phyloP scores from a whole-genome alignment of 495 filamentous ascomycete species.

The Tuber borchii region DNA sequence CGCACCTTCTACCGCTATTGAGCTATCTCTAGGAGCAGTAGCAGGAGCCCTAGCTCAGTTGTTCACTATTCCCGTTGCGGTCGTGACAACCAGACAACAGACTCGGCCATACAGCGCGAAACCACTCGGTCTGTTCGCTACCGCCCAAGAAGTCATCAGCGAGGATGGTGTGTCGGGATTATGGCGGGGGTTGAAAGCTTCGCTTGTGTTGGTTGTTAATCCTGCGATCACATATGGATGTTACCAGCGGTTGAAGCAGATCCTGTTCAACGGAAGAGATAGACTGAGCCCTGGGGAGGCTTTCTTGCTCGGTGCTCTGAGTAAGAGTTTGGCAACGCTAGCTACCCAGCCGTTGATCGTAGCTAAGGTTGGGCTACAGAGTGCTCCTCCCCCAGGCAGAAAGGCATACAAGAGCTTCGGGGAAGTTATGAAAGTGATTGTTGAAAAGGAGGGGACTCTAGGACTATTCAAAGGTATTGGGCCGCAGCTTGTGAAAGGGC shows the following conservation, averaged over 20 bases:
- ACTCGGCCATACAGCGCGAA: conserved; percentile 73
- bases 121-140: conserved; percentile 80
- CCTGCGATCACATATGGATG: conserved; percentile 97
- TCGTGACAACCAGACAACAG: conserved; percentile 92
- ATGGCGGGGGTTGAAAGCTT: conserved; percentile 94
- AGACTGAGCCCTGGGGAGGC: conserved; percentile 80
- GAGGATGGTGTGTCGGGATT: conserved; percentile 86
- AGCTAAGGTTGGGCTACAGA: conserved; percentile 94
- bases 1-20: conserved; percentile 72
- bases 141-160: conserved; percentile 79
- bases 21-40: conserved; percentile 79
- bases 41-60: conserved; percentile 89
- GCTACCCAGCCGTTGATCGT: conserved; percentile 94
- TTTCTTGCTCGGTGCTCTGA: conserved; percentile 89
- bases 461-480: conserved; percentile 95
- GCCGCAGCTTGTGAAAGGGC: conserved; percentile 85
- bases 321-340: conserved; percentile 87
- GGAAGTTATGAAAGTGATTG: conserved; percentile 90
- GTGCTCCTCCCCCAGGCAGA: conserved; percentile 76
- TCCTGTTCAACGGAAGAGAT: conserved; percentile 68
- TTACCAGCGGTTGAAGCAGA: conserved; percentile 80
- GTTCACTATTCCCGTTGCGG: conserved; percentile 92
- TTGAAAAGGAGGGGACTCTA: conserved; percentile 73
- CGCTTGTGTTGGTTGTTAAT: conserved; percentile 92
- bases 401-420: conserved; percentile 92